A percentile compares a stretch with the other conserved stretches of the same genome.
phyloP scores from a whole-genome alignment of 306 rosid genomes.

The Prunus persica region DNA sequence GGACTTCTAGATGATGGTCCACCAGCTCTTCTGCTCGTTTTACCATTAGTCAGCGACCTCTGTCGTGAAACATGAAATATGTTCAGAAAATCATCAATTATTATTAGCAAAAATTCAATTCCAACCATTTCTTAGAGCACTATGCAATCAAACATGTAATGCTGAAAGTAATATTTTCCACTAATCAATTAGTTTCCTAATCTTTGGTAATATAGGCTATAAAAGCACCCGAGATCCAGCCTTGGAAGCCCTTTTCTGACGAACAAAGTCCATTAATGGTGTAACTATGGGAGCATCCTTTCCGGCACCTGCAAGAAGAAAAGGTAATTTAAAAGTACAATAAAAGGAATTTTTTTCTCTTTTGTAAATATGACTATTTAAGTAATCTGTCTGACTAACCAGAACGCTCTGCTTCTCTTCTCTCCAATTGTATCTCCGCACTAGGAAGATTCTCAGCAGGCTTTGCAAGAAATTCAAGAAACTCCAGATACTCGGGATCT shows the following conservation, averaged over 20 bases:
- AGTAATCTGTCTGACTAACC: slow-evolving; percentile 41
- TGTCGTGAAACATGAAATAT: slow-evolving; percentile 22
- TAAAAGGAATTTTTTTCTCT: background rate
- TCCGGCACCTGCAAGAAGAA: slow-evolving; percentile 41
- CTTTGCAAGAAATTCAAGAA: slow-evolving; percentile 63
- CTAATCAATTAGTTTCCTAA: background rate
- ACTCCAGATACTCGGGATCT: slow-evolving; percentile 76
- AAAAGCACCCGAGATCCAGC: slow-evolving; percentile 58
- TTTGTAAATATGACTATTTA: background rate
- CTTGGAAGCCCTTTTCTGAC: slow-evolving; percentile 76
- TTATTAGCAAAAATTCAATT: background rate
- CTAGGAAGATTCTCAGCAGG: slow-evolving; percentile 83
- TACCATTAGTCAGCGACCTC: slow-evolving; percentile 56
- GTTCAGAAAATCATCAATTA: background rate
- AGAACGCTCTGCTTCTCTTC: slow-evolving; percentile 71
- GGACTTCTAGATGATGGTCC: slow-evolving; percentile 42
- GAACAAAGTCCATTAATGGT: slow-evolving; percentile 81
- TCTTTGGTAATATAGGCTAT: background rate
- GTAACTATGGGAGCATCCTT: slow-evolving; percentile 62
- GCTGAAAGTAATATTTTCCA: background rate
- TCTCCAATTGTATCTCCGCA: slow-evolving; percentile 77
- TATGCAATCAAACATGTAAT: background rate
- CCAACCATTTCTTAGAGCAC: background rate
- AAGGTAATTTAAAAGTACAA: background rate
- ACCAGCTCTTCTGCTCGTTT: slow-evolving; percentile 46